phyloP scores from a whole-genome alignment of 2,329 filamentous ascomycete genomes.

The Talaromyces sp. region DNA sequence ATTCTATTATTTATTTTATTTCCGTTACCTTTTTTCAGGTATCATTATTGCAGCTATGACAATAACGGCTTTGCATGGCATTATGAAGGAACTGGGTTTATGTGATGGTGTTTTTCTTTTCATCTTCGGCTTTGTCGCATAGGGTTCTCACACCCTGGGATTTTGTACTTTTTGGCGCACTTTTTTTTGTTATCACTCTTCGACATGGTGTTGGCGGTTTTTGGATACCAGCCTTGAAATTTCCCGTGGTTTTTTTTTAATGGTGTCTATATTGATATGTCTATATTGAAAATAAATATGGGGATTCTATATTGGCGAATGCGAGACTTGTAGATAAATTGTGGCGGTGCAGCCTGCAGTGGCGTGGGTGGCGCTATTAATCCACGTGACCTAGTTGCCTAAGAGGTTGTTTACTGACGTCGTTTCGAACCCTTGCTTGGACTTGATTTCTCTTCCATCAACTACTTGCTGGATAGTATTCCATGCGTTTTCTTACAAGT shows the following conservation, averaged over 20 bases:
- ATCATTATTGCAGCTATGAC: slow-evolving; percentile 1
- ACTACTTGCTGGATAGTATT: neutral
- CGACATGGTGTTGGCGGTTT: neutral
- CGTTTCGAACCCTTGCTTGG: neutral
- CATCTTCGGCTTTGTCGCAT: neutral
- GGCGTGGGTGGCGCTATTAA: neutral
- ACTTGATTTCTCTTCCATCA: neutral
- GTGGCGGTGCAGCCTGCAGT: neutral
- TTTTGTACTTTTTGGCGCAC: neutral
- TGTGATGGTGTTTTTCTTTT: neutral
- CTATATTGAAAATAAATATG: neutral
- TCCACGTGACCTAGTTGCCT: slow-evolving; percentile 5
- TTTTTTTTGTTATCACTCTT: neutral
- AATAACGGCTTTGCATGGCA: slow-evolving; percentile 1
- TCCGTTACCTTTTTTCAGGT: neutral
- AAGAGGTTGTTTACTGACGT: slow-evolving; percentile 12
- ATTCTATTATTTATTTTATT: neutral
- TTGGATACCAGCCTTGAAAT: neutral
- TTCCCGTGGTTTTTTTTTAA: neutral
- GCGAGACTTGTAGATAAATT: neutral
- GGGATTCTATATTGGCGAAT: neutral
- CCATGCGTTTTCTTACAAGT: neutral
- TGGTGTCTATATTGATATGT: neutral
- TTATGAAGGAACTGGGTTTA: neutral
- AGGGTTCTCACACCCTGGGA: neutral